Evolutionary conservation across 2,329 filamentous ascomycete genomes (phyloP).

Genomic region (Bipolaris gigantea): DNA sequence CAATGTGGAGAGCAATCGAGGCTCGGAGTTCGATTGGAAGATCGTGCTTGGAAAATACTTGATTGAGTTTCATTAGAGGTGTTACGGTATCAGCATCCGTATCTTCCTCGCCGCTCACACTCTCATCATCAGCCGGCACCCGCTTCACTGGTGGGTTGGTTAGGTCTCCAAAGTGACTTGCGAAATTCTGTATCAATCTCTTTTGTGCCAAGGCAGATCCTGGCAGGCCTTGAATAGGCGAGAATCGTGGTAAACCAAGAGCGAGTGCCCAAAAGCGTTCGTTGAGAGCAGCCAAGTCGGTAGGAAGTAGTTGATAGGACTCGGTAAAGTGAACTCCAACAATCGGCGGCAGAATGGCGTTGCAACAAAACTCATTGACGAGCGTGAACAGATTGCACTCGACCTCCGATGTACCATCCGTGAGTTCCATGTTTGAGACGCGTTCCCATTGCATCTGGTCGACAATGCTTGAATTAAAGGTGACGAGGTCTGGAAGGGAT

Average conservation of each 20-base stretch:
- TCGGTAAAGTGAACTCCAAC: conserved; percentile 55
- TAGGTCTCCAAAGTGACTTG: conserved; percentile 31
- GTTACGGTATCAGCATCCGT: conserved; percentile 40
- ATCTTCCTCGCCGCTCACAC: conserved; percentile 39
- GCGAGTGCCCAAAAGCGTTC: conserved; percentile 57
- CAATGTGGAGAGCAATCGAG: conserved; percentile 32
- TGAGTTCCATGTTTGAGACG: conserved; percentile 50
- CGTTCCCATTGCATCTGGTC: conserved; percentile 67
- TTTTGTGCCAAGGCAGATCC: conserved; percentile 40
- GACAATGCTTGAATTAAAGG: conserved; percentile 61
- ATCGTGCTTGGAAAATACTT: conserved; percentile 34
- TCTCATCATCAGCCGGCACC: conserved; percentile 37
- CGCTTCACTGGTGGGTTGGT: conserved; percentile 33
- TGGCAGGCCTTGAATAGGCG: conserved; percentile 54
- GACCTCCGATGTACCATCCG: conserved; percentile 49
- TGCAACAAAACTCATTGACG: conserved; percentile 60
- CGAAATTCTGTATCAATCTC: conserved; percentile 34
- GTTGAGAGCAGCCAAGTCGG: conserved; percentile 61
- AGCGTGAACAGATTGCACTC: conserved; percentile 52
- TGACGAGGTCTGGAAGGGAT: conserved; percentile 60
- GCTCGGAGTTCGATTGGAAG: conserved; percentile 33
- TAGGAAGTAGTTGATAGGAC: conserved; percentile 49
- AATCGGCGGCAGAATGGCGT: conserved; percentile 53
- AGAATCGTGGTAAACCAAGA: conserved; percentile 58
- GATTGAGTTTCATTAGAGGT: conserved; percentile 36